These are phyloP conservation scores for Penstemon newberryi DNA, from an alignment of 257 asterid genomes.

Conservation along the genomic window DNA sequence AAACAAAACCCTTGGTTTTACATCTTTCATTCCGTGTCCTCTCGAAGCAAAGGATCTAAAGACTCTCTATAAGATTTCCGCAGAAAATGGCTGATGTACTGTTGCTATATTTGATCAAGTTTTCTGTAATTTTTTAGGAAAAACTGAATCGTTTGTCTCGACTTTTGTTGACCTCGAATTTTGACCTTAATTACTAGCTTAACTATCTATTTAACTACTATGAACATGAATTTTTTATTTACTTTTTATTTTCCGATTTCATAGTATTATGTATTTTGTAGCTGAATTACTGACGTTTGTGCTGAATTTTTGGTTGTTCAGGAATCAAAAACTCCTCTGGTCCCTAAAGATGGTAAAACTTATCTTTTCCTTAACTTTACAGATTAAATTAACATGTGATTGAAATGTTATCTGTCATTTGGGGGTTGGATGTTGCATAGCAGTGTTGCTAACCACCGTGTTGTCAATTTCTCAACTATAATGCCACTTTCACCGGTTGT, in stretches of 20 bases:
- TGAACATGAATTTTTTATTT: not conserved
- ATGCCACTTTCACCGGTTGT: not conserved
- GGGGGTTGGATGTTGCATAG: no score
- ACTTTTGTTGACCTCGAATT: constrained; percentile 8
- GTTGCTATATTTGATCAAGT: not conserved
- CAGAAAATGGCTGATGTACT: constrained; percentile 47
- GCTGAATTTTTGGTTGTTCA: constrained; percentile 19
- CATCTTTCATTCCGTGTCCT: constrained; percentile 8
- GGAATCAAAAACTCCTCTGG: constrained; percentile 40
- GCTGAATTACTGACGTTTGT: constrained; percentile 14
- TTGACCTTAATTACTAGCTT: not conserved
- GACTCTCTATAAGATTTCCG: constrained; percentile 18
- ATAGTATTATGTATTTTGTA: constrained; percentile 14
- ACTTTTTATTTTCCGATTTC: constrained; percentile 6
- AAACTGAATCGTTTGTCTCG: constrained; percentile 14
- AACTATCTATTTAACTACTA: not conserved
- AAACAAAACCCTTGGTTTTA: constrained; percentile 26
- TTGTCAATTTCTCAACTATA: no score
- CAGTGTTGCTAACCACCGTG: no score
- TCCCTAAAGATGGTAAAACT: constrained; percentile 41
- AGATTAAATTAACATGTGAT: no score
- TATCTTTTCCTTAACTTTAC: not conserved
- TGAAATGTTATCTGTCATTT: not conserved
- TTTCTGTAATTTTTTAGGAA: not conserved
- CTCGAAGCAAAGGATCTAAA: constrained; percentile 37